These are phyloP conservation scores for Talinum fruticosum DNA, from an alignment of 148 eudicot species.

Conservation along the genomic window DNA sequence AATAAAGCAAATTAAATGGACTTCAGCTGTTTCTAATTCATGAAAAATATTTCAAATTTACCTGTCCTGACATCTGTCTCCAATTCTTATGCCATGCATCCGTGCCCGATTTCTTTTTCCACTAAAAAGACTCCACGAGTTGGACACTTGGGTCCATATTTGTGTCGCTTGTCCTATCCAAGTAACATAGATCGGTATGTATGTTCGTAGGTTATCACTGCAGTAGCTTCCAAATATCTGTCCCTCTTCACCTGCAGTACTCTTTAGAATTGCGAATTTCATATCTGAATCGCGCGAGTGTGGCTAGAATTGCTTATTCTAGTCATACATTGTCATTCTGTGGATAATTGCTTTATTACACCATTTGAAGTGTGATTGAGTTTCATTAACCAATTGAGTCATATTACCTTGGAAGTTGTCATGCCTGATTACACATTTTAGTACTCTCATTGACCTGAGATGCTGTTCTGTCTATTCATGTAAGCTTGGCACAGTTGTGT, in stretches of 20 bases:
- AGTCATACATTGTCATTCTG: no score
- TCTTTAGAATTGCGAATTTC: no score
- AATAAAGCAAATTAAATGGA: no score
- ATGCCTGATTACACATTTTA: neutral
- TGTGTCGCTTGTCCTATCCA: neutral
- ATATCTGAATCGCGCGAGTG: no score
- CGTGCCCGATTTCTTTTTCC: neutral
- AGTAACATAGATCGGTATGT: neutral
- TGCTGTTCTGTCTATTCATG: neutral
- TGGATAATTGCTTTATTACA: no score
- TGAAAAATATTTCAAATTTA: no score
- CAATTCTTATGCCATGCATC: neutral
- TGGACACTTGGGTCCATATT: neutral
- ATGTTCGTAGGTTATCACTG: neutral
- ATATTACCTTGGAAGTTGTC: neutral
- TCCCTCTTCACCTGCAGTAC: no score
- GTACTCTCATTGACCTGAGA: neutral
- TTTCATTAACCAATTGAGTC: neutral
- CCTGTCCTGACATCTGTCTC: neutral
- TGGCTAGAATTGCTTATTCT: no score
- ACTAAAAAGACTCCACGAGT: neutral
- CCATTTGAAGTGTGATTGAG: no score
- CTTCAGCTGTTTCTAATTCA: no score
- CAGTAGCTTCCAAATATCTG: no score
- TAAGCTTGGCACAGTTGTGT: neutral